Base-by-base conservation (phyloP, 495 filamentous ascomycete species). In the Alectoria sarmentosa region DNA sequence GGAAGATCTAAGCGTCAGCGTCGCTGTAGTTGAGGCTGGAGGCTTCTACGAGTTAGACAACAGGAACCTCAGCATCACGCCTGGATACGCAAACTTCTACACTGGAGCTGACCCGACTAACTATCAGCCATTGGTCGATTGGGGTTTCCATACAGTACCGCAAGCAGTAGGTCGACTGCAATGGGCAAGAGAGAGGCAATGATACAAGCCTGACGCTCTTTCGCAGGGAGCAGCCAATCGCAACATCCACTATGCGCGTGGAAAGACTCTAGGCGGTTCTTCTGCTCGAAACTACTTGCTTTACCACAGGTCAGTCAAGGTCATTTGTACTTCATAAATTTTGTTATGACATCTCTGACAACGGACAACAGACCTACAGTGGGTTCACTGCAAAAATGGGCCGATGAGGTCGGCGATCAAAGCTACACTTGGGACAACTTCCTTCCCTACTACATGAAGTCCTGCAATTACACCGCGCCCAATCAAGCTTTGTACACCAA, bases 1-100 rank as follows among this genome's bases (percentile, higher is more conserved):
- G 3, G 68, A 77, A 61, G 63, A 73, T 37, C 64, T 69, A 0
- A 70, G 63, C 21, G 61, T 73, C 49, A 71, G 52, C 8, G 78
- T 83, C 5, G 80, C 78, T 1, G 71, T 87, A 9, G 71, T 88
- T 19, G 85, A 88, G 72, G 84, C 84, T 5, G 84, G 85, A 14
- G 77, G 76, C 0, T 75, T 79, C 61, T 86, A 86, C 62, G 78
- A 87, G 67, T 19, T 54, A 4, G 75, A 78, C 69, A 73, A 77
- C 69, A 69, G 80, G 60, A 73, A 84, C 61, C 70, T 58, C 15
- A 75, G 66, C 61, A 64, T 70, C 30, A 72, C 84, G 17, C 82
- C 80, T 5, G 69, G 55, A 19, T 75, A 72, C 38, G 66, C 56
- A 19, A 66, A 68, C n/a, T 65, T 21, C 23, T 74, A 65, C 57